A percentile compares a stretch with the other conserved stretches of the same genome.
phyloP scores from a whole-genome alignment of 23 red algal species.

The Gracilaria domingensis region DNA sequence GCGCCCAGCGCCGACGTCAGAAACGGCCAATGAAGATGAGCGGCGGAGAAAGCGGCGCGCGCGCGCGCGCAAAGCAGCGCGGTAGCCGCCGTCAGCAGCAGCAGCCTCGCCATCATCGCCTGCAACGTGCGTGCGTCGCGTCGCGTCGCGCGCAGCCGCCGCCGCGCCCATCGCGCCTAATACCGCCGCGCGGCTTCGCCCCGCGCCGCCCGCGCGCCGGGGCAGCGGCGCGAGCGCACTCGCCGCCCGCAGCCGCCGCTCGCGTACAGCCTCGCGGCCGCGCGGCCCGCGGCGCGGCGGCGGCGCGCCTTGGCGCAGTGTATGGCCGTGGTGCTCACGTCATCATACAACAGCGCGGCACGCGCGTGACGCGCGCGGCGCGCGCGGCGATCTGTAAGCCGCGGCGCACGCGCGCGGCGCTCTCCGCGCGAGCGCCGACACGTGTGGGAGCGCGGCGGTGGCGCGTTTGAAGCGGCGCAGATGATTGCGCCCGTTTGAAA shows the following conservation, averaged over 20 bases:
- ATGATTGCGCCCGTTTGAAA: slow-evolving; percentile 15
- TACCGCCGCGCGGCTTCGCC: neutral
- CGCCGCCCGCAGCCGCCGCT: neutral
- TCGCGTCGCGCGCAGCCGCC: neutral
- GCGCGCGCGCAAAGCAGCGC: neutral
- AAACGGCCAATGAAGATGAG: slow-evolving; percentile 10
- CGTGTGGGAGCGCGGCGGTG: neutral
- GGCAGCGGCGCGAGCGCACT: neutral
- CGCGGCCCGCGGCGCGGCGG: too few relatives aligned
- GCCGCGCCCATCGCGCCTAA: neutral
- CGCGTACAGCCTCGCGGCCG: neutral
- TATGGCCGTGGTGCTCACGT: too few relatives aligned
- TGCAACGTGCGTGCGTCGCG: neutral
- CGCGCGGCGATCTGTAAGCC: neutral
- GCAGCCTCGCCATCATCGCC: neutral
- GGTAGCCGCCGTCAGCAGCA: neutral
- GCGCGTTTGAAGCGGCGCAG: slow-evolving; percentile 2
- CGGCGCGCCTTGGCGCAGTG: too few relatives aligned
- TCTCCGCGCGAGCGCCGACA: neutral
- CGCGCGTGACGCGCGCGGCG: neutral
- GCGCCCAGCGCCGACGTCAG: neutral
- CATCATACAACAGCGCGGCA: neutral
- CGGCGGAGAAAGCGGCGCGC: neutral
- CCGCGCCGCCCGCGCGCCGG: too few relatives aligned
- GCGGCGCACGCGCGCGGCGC: neutral